Evolutionary conservation across 2,329 filamentous ascomycete species (phyloP), one percentile per base, ranked within the genome.

Genomic region (Diaporthe sp.): DNA sequence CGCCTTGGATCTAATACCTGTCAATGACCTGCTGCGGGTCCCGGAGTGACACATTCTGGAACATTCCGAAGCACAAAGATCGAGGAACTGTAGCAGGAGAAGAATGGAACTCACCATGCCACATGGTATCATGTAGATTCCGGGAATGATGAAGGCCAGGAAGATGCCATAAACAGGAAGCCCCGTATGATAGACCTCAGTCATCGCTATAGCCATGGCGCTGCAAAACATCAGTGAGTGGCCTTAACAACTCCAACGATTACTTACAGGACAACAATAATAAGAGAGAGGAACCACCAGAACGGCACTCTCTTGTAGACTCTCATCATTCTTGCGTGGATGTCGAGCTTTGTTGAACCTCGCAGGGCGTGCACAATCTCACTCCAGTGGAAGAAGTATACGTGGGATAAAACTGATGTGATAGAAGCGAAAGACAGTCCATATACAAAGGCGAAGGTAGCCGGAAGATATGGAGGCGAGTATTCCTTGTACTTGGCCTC

Each of bases 321-420:
- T 10, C 78, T 78, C 82, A 87, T 86, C 45, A 87, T 80, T 19
- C 85, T 83, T 4, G 82, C 81, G 74, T 87, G 86, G 22, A 87
- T 79, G 57, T 87, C 86, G 17, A 81, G 79, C 60, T 79, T 79
- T 28, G 77, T 77, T n/a, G 80, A 76, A 3, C 81, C 80, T 22
- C 77, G 77, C 9, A 82, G 19, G 1, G 79, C 80, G 22, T 80
- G 77, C 40, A 77, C 78, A n/a, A 82, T 77, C 57, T 82, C 80
- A 8, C 78, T 75, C 92, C 92, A 93, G 80, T 94, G 93, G 79
- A 96, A 89, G 83, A 94, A 94, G 83, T 92, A 89, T 66, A 82
- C 78, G 60, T 82, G 81, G 12, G 80, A 79, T 25, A 82, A 72
- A 28, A 82, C 81, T 40, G 79, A 80, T 30, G 80, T 81, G 68